Evolutionary conservation across 352 stramenopile genomes (phyloP).

Genomic region (Phytophthora europaea): DNA sequence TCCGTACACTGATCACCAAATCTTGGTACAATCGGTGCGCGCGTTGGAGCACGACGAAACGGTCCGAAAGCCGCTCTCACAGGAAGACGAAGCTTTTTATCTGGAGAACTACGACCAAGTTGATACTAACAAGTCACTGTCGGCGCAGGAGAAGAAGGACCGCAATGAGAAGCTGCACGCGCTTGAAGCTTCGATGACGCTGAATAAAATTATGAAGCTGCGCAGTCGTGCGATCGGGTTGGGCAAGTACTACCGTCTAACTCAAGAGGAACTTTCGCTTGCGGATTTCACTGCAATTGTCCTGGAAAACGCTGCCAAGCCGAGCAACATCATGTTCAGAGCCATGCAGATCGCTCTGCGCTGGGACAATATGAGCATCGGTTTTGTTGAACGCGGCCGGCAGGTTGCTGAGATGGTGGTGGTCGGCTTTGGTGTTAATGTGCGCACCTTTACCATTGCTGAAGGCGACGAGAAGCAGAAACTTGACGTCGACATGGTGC

Average conservation of each 20-base stretch:
- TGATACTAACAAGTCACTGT: conserved; percentile 54
- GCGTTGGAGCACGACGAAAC: conserved; percentile 55
- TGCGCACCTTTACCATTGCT: conserved; percentile 50
- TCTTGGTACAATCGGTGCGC: conserved; percentile 61
- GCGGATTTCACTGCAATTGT: conserved; percentile 49
- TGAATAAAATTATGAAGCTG: conserved; percentile 62
- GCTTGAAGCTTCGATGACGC: conserved; percentile 54
- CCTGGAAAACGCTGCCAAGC: conserved; percentile 50
- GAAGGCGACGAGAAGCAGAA: conserved; percentile 56
- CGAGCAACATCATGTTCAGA: conserved; percentile 66
- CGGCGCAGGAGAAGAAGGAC: conserved; percentile 52
- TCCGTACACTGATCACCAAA: conserved; percentile 64
- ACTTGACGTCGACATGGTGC: conserved; percentile 58
- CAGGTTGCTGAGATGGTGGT: conserved; percentile 66
- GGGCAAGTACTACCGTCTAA: conserved; percentile 51
- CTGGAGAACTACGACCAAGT: conserved; percentile 57
- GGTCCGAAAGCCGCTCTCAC: conserved; percentile 43
- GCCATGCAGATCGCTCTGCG: conserved; percentile 61
- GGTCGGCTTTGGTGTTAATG: conserved; percentile 59
- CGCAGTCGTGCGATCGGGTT: conserved; percentile 51
- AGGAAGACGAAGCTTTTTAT: conserved; percentile 68
- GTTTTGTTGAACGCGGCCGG: conserved; percentile 49
- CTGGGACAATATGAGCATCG: conserved; percentile 66
- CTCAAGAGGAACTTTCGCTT: conserved; percentile 53
- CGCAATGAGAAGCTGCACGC: conserved; percentile 45